Conservation (phyloP, 1,284 basidiomycete genomes). For the Neolentinus lepideus region DNA sequence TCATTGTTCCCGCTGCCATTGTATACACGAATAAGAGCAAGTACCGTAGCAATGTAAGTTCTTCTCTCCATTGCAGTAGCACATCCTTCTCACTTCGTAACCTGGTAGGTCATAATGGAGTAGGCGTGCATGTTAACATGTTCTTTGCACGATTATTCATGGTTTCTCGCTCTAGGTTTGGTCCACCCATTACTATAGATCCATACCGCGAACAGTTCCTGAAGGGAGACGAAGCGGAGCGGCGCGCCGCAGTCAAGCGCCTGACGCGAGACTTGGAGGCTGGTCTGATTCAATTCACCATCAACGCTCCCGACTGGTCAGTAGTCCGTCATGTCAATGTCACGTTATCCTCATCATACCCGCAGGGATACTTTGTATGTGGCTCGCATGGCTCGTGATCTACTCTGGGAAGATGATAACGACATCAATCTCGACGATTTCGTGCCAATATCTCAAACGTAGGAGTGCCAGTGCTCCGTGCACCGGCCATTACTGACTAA, state of each 20-base stretch:
- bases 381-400: constrained; percentile 83
- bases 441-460: constrained; percentile 86
- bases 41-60: constrained; percentile 75
- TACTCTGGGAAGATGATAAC: constrained; percentile 79
- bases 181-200: constrained; percentile 71
- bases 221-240: constrained; percentile 54
- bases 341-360: not conserved
- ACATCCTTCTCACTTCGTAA: not conserved
- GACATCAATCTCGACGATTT: constrained; percentile 75
- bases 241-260: constrained; percentile 80
- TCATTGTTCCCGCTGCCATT: constrained; percentile 80
- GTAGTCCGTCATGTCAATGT: constrained; percentile 17
- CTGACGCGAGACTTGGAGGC: constrained; percentile 72
- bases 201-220: constrained; percentile 76
- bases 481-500: not conserved
- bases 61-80: not conserved
- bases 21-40: constrained; percentile 94
- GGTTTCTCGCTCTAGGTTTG: constrained; percentile 50
- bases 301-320: constrained; percentile 93
- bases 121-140: constrained; percentile 25
- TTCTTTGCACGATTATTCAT: not conserved
- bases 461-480: constrained; percentile 7
- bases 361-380: constrained; percentile 79
- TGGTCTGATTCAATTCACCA: constrained; percentile 68
- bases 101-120: constrained; percentile 60